These are phyloP conservation scores for Liriodendron chinense DNA, from an alignment of 164 flowering plant species.

Conservation along the genomic window DNA sequence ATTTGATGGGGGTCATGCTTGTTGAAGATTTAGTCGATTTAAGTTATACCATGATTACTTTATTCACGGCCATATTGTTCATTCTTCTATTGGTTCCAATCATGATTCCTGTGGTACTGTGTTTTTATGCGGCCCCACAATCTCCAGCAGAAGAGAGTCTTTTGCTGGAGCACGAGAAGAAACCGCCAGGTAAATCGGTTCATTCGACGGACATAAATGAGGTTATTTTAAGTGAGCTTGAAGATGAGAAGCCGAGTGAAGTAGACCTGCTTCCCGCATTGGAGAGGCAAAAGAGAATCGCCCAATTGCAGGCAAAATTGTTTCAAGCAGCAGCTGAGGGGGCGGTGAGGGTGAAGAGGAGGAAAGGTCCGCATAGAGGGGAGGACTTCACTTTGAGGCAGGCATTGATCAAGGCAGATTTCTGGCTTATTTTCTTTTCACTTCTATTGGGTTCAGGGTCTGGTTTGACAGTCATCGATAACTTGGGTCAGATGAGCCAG, in stretches of 20 bases:
- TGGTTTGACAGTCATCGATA: constrained; percentile 98
- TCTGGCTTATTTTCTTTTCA: constrained; percentile 88
- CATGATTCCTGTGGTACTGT: constrained; percentile 56
- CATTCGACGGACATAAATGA: constrained; percentile 35
- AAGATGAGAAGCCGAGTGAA: constrained; percentile 85
- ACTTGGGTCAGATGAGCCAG: constrained; percentile 94
- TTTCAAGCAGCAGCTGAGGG: constrained; percentile 98
- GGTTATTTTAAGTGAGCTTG: constrained; percentile 84
- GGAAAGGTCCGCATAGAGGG: constrained; percentile 89
- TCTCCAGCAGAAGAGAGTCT: constrained; percentile 54
- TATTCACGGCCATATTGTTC: constrained; percentile 61
- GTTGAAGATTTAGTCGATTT: constrained; percentile 72
- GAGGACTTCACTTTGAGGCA: constrained; percentile 91
- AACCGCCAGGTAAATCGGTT: constrained; percentile 38
- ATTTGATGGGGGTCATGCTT: constrained; percentile 95
- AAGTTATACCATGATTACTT: constrained; percentile 44
- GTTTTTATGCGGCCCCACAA: constrained; percentile 24
- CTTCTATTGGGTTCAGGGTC: constrained; percentile 90
- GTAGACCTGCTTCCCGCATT: constrained; percentile 79
- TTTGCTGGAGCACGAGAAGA: constrained; percentile 38
- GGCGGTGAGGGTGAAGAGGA: constrained; percentile 89
- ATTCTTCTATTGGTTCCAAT: constrained; percentile 67
- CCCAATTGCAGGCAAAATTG: constrained; percentile 73
- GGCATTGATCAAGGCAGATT: constrained; percentile 92
- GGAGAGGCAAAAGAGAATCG: constrained; percentile 81